Conservation (phyloP, 164 flowering plant species). For the Vitis amurensis region DNA sequence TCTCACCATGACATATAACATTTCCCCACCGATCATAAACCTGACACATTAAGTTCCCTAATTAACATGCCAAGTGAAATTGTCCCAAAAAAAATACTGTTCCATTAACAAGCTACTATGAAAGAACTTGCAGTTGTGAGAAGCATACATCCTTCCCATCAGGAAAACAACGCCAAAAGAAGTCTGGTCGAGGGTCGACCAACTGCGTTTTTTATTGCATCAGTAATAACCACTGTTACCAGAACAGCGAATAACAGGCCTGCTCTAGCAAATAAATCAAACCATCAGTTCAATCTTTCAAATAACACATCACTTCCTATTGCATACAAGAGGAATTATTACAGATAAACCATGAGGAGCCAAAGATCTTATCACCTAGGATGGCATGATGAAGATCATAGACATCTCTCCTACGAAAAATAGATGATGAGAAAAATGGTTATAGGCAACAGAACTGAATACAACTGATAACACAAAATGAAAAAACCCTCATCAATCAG, state of each 20-base stretch:
- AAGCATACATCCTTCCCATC: conserved; percentile 69
- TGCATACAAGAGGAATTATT: background rate
- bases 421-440: conserved; percentile 48
- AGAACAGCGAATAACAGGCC: conserved; percentile 63
- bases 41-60: conserved; percentile 22
- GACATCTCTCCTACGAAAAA: conserved; percentile 54
- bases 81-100: background rate
- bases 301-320: background rate
- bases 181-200: conserved; percentile 87
- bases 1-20: conserved; percentile 56
- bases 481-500: conserved; percentile 4
- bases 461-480: conserved; percentile 35
- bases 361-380: conserved; percentile 41
- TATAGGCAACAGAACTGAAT: conserved; percentile 51
- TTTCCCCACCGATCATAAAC: conserved; percentile 53
- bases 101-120: background rate
- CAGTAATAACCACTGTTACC: conserved; percentile 58
- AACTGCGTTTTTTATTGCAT: conserved; percentile 69
- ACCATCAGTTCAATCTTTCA: background rate
- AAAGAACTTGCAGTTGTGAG: background rate
- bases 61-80: background rate
- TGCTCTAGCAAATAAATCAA: conserved; percentile 22
- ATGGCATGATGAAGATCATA: conserved; percentile 80
- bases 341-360: background rate
- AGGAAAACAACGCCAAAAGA: conserved; percentile 89